Percentiles rank a stretch among this genome's conserved stretches.
phyloP scores from a whole-genome alignment of 257 asterid genomes.

The Plectranthus barbatus region DNA sequence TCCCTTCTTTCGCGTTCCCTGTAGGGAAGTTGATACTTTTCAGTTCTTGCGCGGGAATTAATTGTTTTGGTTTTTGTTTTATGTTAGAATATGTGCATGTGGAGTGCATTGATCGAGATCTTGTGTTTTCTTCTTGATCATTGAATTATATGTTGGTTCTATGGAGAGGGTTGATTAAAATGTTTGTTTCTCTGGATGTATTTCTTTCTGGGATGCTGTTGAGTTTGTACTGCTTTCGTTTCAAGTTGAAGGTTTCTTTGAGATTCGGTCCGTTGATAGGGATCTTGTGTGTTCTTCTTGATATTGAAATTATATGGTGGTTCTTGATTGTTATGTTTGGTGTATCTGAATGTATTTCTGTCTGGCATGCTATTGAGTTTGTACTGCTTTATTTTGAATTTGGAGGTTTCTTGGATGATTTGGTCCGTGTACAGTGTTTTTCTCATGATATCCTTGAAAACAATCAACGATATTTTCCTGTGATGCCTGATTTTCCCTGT shows the following conservation, averaged over 20 bases:
- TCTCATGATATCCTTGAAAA: background rate
- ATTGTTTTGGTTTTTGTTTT: background rate
- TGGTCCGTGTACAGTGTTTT: background rate
- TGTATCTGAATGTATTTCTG: background rate
- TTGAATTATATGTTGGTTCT: background rate
- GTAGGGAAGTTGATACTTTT: background rate
- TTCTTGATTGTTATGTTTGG: too few species aligned
- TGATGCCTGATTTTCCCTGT: background rate
- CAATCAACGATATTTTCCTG: background rate
- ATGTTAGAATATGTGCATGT: conserved; percentile 22
- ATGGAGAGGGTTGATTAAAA: background rate
- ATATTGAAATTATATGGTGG: too few species aligned
- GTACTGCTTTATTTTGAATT: background rate
- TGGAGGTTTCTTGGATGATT: background rate
- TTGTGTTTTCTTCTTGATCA: background rate
- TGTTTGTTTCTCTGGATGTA: background rate
- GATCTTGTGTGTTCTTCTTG: too few species aligned
- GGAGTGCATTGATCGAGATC: conserved; percentile 15
- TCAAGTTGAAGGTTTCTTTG: too few species aligned
- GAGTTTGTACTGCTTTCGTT: too few species aligned
- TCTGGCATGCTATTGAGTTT: background rate
- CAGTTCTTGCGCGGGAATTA: background rate
- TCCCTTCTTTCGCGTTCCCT: background rate
- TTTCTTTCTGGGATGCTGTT: background rate
- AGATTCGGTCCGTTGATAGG: too few species aligned